A percentile compares a stretch with the other conserved stretches of the same genome.
phyloP scores from a whole-genome alignment of 257 asterid genomes.

The Solanum appendiculatum region DNA sequence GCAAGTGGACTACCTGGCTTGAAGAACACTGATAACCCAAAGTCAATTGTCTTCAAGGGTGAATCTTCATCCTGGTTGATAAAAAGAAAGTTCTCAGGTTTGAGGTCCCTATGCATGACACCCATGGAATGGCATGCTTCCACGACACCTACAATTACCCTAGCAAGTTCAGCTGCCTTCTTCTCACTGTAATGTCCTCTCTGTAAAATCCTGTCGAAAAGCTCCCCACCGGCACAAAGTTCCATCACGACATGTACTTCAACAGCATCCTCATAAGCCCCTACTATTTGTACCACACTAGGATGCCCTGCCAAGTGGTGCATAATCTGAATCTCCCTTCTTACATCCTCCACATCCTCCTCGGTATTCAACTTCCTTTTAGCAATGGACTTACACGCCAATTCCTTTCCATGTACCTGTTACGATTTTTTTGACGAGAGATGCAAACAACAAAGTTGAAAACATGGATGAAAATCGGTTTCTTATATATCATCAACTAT shows the following conservation, averaged over 20 bases:
- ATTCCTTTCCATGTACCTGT: constrained; percentile 34
- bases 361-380: constrained; percentile 52
- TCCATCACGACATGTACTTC: constrained; percentile 88
- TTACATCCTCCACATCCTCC: constrained; percentile 84
- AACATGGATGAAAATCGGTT: not conserved
- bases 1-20: constrained; percentile 56
- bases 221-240: constrained; percentile 82
- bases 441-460: not conserved
- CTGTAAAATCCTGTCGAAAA: constrained; percentile 70
- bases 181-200: constrained; percentile 84
- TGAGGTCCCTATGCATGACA: constrained; percentile 81
- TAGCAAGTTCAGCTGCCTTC: constrained; percentile 83
- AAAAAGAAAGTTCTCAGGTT: constrained; percentile 83
- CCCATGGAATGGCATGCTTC: constrained; percentile 84
- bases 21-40: constrained; percentile 71
- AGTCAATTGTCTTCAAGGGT: constrained; percentile 60
- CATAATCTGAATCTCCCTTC: constrained; percentile 88
- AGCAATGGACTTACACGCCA: constrained; percentile 79
- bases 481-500: not conserved
- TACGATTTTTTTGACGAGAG: not conserved
- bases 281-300: constrained; percentile 53
- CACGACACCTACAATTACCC: constrained; percentile 68
- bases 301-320: constrained; percentile 76
- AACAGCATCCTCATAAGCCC: constrained; percentile 73
- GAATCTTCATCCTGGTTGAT: constrained; percentile 59